Base-by-base conservation (phyloP, 805 yeast species). In the Hanseniaspora hatyaiensis region DNA sequence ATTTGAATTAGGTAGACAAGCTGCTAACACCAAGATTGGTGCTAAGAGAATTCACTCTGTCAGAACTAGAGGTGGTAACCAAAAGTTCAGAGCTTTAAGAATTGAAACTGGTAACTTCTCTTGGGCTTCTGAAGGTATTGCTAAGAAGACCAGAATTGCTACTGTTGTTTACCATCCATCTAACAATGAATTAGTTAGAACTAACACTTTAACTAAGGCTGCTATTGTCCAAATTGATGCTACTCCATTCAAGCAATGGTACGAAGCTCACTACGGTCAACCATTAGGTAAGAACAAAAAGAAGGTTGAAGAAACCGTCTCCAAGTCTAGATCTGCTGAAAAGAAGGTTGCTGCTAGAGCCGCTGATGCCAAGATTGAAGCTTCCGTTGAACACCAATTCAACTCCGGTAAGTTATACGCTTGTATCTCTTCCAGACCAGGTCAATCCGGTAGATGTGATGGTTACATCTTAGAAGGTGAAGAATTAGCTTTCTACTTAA, bases 401-500 rank as follows among this genome's bases (percentile, higher is more conserved):
- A 81, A 82, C 72, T 87, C 97, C 64, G 98, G 98, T 80, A 88
- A 89, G 77, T 82, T 92, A 67, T 92, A 92, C 80, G 98, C 98
- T 72, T 78, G 77, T 72, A 86, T 92, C 70, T 87, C 98, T 60
- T 92, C 98, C 52, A 87, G 98, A 81, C 98, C 98, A 72, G 98
- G 98, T 74, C 98, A 92, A 81, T 83, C 95, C 61, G 98, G 98
- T 75, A 94, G 98, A 79, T 82, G 87, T 77, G 98, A 92, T 73
- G 98, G 98, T 76, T 92, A 92, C 94, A 82, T 92, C 76, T 84
- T 92, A 72, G 98, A 92, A 80, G 98, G 98, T 77, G 98, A 92
- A 73, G 98, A 92, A 78, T 86, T 92, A 74, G 97, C 97, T 72
- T 92, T 92, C 94, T 92, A 92, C 95, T 82, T 92, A 73, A 87